Evolutionary conservation across 495 filamentous ascomycete species (phyloP), one percentile per base, ranked within the genome.

Genomic region (Lasiosphaeria hispida): DNA sequence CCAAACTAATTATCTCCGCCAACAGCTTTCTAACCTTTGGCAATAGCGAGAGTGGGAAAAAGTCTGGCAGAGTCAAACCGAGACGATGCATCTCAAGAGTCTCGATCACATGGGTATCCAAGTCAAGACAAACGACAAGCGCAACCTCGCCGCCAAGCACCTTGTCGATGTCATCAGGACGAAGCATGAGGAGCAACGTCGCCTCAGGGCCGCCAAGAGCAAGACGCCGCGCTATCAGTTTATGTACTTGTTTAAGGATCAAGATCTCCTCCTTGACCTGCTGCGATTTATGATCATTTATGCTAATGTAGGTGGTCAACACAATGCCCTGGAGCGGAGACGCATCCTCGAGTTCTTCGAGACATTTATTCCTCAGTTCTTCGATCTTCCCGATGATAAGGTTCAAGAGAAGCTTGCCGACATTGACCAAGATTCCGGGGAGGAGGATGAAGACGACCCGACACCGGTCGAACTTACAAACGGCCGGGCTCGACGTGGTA

Each of bases 41-140:
- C 18, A 15, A 45, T 56, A 90, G 81, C 90, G 94, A 19, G 95
- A 97, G 68, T 99, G 95, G 95, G 91, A 97, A 72, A 97, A 97
- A 70, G 90, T 97, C 18, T 99, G 95, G 95, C 90, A 92, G 55
- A 86, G 87, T 55, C 94, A 97, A 71, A 97, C 92, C 42, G 86
- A 92, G 60, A 82, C 86, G 59, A 90, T 92, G 68, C 96, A 96
- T 72, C 92, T 92, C 78, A 91, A 87, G 73, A 96, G 91, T 73
- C 83, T 99, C 48, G 95, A 99, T 60, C 95, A 97, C 65, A 93
- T 96, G 79, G 89, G 90, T 10, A 90, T 96, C 58, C 86, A 87
- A 37, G 86, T 87, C 61, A 96, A 92, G 72, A 76, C 78, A 34
- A 83, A 80, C 9, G 93, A 97, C 74, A 96, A 96, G 78, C 90